phyloP scores from a whole-genome alignment of 2,329 filamentous ascomycete species.

The Alternaria solani region DNA sequence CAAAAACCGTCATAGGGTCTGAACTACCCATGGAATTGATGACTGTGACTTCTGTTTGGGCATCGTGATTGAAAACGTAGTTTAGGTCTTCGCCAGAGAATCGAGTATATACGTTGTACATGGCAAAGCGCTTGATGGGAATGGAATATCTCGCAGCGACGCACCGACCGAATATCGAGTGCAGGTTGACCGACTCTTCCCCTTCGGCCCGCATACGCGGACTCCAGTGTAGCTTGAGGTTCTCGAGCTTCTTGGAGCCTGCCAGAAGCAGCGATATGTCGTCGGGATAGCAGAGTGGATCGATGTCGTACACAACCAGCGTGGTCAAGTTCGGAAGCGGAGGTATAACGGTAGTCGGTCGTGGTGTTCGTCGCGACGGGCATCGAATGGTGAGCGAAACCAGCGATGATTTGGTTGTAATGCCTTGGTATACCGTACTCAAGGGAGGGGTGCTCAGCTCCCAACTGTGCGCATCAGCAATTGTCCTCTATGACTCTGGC shows the following conservation, averaged over 20 bases:
- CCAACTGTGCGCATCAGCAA: conserved; percentile 57
- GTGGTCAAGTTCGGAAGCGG: conserved; percentile 63
- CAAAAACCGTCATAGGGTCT: conserved; percentile 60
- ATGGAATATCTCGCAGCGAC: conserved; percentile 58
- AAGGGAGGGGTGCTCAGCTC: conserved; percentile 68
- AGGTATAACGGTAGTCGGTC: conserved; percentile 65
- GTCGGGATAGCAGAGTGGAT: conserved; percentile 70
- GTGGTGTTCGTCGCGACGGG: conserved; percentile 63
- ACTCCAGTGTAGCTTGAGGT: conserved; percentile 67
- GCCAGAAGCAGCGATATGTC: conserved; percentile 66
- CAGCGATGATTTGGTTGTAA: conserved; percentile 58
- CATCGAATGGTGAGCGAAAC: conserved; percentile 65
- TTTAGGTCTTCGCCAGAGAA: conserved; percentile 58
- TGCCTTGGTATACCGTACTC: conserved; percentile 65
- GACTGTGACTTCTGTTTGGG: conserved; percentile 60
- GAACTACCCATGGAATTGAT: conserved; percentile 62
- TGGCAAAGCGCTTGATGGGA: conserved; percentile 58
- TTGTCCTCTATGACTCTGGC: neutral
- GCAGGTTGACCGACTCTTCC: conserved; percentile 64
- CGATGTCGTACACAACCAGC: conserved; percentile 66
- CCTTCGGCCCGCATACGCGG: conserved; percentile 67
- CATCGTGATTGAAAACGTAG: conserved; percentile 52
- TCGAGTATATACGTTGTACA: conserved; percentile 67
- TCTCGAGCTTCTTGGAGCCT: conserved; percentile 62
- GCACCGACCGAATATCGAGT: conserved; percentile 65